Base-by-base conservation (phyloP, 306 rosid species). In the Fagus sylvatica region DNA sequence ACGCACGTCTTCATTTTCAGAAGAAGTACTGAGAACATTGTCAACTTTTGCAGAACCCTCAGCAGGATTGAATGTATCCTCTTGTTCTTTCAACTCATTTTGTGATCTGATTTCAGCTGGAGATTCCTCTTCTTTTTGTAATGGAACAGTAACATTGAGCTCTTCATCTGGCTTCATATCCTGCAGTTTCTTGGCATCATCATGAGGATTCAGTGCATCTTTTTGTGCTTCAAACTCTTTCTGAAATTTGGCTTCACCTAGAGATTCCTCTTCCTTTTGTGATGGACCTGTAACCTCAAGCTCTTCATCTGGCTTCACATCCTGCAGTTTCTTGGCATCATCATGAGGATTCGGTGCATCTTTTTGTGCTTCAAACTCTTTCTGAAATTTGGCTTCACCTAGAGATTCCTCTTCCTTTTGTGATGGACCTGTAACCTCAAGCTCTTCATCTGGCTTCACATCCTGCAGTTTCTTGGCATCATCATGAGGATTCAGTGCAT, bases 261-360 rank as follows among this genome's bases (percentile, higher is more conserved):
- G 30, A 54, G 76, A 40, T 46, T 65, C 76, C 42, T 57, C 64
- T 73, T 72, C 80, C 46, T 37, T 57, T 28, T 75, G 60, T 65
- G 86, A 46, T 53, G 79, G 74, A 49, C 65, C 76, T 54, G 57
- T 55, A 46, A 54, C 71, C 66, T 82, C 78, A 13, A 78, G 73
- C 86, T 82, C 90, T 82, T 85, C 87, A 74, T 80, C 88, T 53
- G 79, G 87, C 74, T 79, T 85, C 68, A 78, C 71, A 37, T 62
- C 77, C 37, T 87, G 83, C 68, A 96, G 86, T 73, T 88, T 64
- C 68, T 72, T 90, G 12, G 92, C 88, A 55, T 69, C 64, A 41
- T 71, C 36, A 30, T 9, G 69, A 68, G 56, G 55, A 40, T 64
- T 49, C 49, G 36, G 56, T 36, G 28, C 19, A 40, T 53, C 78